Base-by-base conservation (phyloP, 257 asterid genomes). In the Jasminum sambac region DNA sequence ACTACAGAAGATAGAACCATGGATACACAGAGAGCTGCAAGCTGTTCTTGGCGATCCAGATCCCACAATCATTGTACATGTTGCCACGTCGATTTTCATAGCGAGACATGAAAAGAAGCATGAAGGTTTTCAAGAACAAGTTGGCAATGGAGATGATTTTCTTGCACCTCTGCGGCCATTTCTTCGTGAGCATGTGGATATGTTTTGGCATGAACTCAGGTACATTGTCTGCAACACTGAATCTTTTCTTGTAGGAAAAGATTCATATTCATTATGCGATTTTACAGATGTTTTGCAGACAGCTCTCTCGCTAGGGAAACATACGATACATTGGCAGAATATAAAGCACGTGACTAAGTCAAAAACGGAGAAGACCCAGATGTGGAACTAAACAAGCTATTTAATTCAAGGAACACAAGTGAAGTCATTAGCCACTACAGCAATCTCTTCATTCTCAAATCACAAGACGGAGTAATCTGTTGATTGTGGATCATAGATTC, bases 171-270 rank as follows among this genome's bases (percentile, higher is more conserved):
- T 84, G 74, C 70, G 81, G 16, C 84, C 81, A 58, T 84, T 87
- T 79, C 79, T 87, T 59, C 81, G 72, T 12, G 89, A 81, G 61
- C 74, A 6, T 13, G 63, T 88, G 4, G 78, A 80, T 64, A 48
- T 72, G 42, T 87, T 87, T 73, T 84, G 90, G 92, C 89, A 87
- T 66, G 90, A 87, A 69, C 86, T 84, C 64, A 80, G 87, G 90
- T 87, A 68, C 19, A 5, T 44, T 2, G 24, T 42, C 44, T 68
- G 36, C 4, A 17, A 50, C 25, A 50, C 24, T 50, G 26, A 17
- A 50, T 52, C 26, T 52, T 19, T 52, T 3, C 64, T 48, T 34
- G 50, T 64, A 26, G 41, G 36, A 34, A 39, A 25, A 19, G 62
- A 21, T 34, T 2, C 30, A 2, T 7, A 34, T 19, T 26, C 30